Evolutionary conservation across 495 filamentous ascomycete species (phyloP).

Genomic region (Schizothecium vesticola): DNA sequence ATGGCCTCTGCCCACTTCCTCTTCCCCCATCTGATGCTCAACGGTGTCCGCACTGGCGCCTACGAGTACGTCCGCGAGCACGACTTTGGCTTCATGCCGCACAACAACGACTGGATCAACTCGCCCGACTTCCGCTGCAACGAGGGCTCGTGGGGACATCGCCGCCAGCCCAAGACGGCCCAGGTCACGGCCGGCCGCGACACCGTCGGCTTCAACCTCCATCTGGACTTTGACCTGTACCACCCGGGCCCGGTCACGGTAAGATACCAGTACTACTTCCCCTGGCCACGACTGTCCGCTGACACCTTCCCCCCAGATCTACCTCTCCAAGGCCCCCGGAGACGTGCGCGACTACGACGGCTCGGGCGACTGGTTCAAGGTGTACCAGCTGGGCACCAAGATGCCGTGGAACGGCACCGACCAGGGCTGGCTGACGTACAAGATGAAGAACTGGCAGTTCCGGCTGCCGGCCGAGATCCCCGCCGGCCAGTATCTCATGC

Average conservation of each 20-base stretch:
- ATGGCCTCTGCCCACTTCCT: constrained; percentile 17
- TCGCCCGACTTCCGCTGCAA: constrained; percentile 30
- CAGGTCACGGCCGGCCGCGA: constrained; percentile 16
- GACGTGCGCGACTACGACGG: constrained; percentile 41
- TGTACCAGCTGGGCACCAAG: constrained; percentile 26
- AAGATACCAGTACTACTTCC: background rate
- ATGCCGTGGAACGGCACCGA: constrained; percentile 18
- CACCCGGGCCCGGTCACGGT: constrained; percentile 15
- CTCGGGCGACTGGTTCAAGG: constrained; percentile 47
- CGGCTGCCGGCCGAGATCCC: constrained; percentile 24
- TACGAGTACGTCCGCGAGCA: constrained; percentile 22
- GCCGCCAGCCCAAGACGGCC: constrained; percentile 15
- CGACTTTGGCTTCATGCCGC: constrained; percentile 39
- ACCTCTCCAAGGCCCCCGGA: constrained; percentile 41
- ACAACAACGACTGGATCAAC: constrained; percentile 35
- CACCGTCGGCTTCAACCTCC: constrained; percentile 14
- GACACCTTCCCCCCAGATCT: constrained; percentile 13
- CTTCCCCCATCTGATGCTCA: constrained; percentile 19
- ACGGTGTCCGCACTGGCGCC: constrained; percentile 33
- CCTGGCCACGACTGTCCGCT: background rate
- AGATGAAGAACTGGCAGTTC: constrained; percentile 17
- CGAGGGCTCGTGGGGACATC: constrained; percentile 14
- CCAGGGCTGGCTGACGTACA: constrained; percentile 17
- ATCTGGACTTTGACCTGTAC: constrained; percentile 24
- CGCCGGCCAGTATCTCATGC: constrained; percentile 44